phyloP scores from a whole-genome alignment of 495 filamentous ascomycete species.

The Talaromyces thailandensis region DNA sequence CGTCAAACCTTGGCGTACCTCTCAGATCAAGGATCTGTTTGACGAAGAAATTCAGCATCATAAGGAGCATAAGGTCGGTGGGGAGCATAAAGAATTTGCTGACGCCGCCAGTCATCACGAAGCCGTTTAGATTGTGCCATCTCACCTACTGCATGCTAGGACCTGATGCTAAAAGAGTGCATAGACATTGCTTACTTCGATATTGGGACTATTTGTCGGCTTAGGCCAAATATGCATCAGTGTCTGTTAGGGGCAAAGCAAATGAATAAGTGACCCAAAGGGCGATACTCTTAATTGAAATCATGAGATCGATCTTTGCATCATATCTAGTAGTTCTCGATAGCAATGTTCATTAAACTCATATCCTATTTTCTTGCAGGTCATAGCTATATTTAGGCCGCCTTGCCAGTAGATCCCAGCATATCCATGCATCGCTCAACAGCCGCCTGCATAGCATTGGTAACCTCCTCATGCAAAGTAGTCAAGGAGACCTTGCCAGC shows the following conservation, averaged over 20 bases:
- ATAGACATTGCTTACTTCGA: too few species aligned
- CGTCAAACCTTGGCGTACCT: constrained; percentile 18
- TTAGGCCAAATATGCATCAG: too few species aligned
- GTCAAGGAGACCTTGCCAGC: constrained; percentile 57
- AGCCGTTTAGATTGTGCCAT: constrained; percentile 7
- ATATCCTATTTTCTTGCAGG: background rate
- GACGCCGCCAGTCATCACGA: constrained; percentile 11
- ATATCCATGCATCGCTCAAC: constrained; percentile 68
- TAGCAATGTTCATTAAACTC: background rate
- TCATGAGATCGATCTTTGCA: background rate
- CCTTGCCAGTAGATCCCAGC: constrained; percentile 58
- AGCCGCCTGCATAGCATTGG: constrained; percentile 62
- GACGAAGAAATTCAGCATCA: constrained; percentile 19
- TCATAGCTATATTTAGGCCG: constrained; percentile 13
- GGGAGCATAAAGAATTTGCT: constrained; percentile 4
- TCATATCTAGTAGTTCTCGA: background rate
- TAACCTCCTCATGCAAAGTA: constrained; percentile 62
- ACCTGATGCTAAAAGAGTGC: too few species aligned
- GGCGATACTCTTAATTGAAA: background rate
- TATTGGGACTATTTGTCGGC: too few species aligned
- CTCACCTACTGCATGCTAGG: too few species aligned
- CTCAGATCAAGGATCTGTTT: constrained; percentile 16
- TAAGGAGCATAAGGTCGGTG: background rate
- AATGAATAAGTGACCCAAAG: too few species aligned
- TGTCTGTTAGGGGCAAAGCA: too few species aligned